Evolutionary conservation across 768 basidiomycete genomes (phyloP).

Genomic region (Exsudoporus frostii): DNA sequence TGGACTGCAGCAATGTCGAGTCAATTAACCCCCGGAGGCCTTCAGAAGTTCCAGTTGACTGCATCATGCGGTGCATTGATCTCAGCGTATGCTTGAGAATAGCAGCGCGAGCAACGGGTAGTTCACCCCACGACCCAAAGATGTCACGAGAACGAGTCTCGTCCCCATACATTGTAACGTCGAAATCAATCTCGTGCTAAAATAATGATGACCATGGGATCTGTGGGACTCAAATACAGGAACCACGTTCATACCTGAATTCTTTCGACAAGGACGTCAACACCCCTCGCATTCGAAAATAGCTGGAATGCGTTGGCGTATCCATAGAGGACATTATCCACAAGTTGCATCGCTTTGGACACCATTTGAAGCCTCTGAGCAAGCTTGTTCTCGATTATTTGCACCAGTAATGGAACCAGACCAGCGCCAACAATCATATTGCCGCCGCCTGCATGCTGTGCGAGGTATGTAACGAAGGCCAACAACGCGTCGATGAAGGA

Average conservation of each 20-base stretch:
- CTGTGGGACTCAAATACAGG: not conserved
- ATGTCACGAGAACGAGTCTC: conserved; percentile 44
- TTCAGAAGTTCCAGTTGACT: conserved; percentile 89
- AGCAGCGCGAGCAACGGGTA: conserved; percentile 71
- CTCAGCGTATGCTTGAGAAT: conserved; percentile 90
- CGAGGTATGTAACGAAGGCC: conserved; percentile 82
- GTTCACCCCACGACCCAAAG: conserved; percentile 51
- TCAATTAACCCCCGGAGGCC: conserved; percentile 94
- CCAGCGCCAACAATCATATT: conserved; percentile 96
- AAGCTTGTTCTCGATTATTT: conserved; percentile 77
- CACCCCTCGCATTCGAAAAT: conserved; percentile 81
- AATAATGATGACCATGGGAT: conserved; percentile 11
- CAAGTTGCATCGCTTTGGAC: conserved; percentile 86
- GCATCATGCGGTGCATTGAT: conserved; percentile 97
- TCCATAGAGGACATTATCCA: conserved; percentile 90
- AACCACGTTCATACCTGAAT: conserved; percentile 63
- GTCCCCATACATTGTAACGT: conserved; percentile 54
- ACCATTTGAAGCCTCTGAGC: conserved; percentile 70
- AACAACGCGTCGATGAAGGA: conserved; percentile 82
- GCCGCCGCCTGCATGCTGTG: conserved; percentile 79
- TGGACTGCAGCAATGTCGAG: conserved; percentile 74
- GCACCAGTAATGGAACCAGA: conserved; percentile 82
- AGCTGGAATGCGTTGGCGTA: conserved; percentile 84
- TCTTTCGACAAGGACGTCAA: conserved; percentile 79
- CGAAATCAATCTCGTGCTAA: conserved; percentile 66